Conservation (phyloP, 2,329 filamentous ascomycete genomes). For the Hortaea sp. region DNA sequence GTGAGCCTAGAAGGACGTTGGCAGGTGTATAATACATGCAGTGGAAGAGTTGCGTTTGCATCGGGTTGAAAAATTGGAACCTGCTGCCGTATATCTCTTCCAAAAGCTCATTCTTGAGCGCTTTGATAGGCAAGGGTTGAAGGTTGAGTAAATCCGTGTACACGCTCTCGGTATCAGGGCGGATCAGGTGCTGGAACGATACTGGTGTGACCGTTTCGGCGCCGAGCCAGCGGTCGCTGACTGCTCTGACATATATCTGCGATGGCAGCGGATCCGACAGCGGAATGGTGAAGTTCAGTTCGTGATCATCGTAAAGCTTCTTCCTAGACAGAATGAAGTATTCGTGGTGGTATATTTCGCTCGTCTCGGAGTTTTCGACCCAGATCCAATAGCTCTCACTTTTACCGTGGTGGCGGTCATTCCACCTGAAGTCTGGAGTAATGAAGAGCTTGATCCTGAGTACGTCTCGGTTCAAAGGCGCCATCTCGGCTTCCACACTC, state of each 20-base stretch:
- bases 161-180: conserved; percentile 92
- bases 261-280: conserved; percentile 84
- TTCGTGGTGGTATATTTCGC: conserved; percentile 95
- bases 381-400: conserved; percentile 98
- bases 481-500: conserved; percentile 85
- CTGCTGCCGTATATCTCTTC: conserved; percentile 82
- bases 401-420: conserved; percentile 82
- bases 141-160: conserved; percentile 91
- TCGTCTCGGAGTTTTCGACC: conserved; percentile 97
- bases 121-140: conserved; percentile 77
- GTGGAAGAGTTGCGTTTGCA: conserved; percentile 99
- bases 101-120: conserved; percentile 74
- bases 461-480: conserved; percentile 88
- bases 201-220: conserved; percentile 92
- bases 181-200: conserved; percentile 94
- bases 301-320: conserved; percentile 92
- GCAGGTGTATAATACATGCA: conserved; percentile 84
- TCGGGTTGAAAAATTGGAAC: conserved; percentile 96
- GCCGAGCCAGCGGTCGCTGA: conserved; percentile 93
- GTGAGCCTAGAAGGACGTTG: conserved; percentile 89
- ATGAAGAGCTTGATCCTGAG: conserved; percentile 80
- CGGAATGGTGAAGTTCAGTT: conserved; percentile 95
- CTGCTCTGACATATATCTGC: conserved; percentile 89
- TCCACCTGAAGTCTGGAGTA: conserved; percentile 87
- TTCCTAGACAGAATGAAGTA: conserved; percentile 86